Evolutionary conservation across 2,329 filamentous ascomycete genomes (phyloP), one percentile per base, ranked within the genome.

Genomic region (Alternaria arborescens): DNA sequence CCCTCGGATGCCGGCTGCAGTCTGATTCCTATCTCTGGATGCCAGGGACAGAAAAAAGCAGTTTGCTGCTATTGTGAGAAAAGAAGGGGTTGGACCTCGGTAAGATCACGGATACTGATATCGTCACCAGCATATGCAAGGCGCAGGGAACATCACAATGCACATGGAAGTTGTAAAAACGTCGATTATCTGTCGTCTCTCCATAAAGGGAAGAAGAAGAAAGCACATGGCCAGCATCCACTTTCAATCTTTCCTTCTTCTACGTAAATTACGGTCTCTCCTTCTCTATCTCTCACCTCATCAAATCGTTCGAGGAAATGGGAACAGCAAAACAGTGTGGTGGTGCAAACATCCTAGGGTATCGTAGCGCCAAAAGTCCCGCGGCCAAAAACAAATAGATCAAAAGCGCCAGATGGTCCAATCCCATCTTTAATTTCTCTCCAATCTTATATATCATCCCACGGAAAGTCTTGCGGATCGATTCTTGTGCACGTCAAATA

Each of bases 401-500:
- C 20, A 40, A 55, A 62, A 53, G 62, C 56, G 60, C 56, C 62
- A 53, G 47, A 40, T 43, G 32, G 51, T 40, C 18, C 42, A 34
- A 34, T 22, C 52, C 20, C n/a, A 51, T 43, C 38, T 41, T 41
- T 18, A 8, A 20, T 42, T 46, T 22, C 28, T 30, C 57, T 38
- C 43, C 30, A 22, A 12, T 41, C 54, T 41, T 47, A 56, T 52
- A 51, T 52, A 34, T 61, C 81, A 28, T 86, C 82, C 89, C 89
- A 91, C 16, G 87, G 87, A 66, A 88, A 83, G 76, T 91, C 89
- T 43, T 81, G 81, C 61, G 86, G 85, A 55, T 87, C 87, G 34
- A 90, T 81, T 64, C 82, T 83, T 58, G 86, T 88, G 76, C 89
- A 91, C 11, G 88, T 89, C 74, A 91, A 73, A 80, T 91, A 91